Conservation (phyloP, 495 filamentous ascomycete species). For the Hypoxylon rickii region DNA sequence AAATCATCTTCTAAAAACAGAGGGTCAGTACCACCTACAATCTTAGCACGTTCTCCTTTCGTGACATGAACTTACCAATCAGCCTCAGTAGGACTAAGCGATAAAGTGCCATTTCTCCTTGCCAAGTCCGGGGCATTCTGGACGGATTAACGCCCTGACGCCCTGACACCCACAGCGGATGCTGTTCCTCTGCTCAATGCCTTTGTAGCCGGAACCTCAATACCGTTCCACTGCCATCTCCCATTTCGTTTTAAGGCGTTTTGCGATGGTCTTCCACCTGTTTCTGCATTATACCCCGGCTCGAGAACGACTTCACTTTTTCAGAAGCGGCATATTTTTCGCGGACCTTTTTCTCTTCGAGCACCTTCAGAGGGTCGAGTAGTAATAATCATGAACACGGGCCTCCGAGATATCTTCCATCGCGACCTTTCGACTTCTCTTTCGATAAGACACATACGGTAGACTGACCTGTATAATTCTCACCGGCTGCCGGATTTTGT, state of each 20-base stretch:
- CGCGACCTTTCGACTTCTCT: slow-evolving; percentile 7
- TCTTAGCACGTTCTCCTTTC: slow-evolving; percentile 2
- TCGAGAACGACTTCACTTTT: slow-evolving; percentile 34
- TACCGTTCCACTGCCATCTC: slow-evolving; percentile 17
- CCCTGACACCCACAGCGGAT: not conserved
- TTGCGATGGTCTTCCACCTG: slow-evolving; percentile 26
- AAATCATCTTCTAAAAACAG: slow-evolving; percentile 37
- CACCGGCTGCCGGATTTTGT: slow-evolving; percentile 14
- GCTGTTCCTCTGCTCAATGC: not conserved
- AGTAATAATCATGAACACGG: slow-evolving; percentile 7
- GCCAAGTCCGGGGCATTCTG: not conserved
- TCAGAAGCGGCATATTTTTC: slow-evolving; percentile 33
- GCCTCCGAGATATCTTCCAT: no score
- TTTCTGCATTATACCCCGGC: slow-evolving; percentile 43
- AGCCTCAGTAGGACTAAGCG: slow-evolving; percentile 15
- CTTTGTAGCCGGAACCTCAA: slow-evolving; percentile 1
- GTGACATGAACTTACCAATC: slow-evolving; percentile 20
- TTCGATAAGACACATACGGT: slow-evolving; percentile 5
- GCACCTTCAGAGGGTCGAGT: slow-evolving; percentile 10
- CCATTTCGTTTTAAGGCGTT: slow-evolving; percentile 25
- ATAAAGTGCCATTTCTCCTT: slow-evolving; percentile 4
- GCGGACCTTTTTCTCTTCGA: slow-evolving; percentile 29
- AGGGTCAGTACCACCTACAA: slow-evolving; percentile 21
- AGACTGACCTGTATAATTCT: slow-evolving; percentile 30
- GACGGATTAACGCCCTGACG: no score